These are phyloP conservation scores for Sporobolomyces roseus DNA, from an alignment of 768 basidiomycete genomes.

Conservation along the genomic window DNA sequence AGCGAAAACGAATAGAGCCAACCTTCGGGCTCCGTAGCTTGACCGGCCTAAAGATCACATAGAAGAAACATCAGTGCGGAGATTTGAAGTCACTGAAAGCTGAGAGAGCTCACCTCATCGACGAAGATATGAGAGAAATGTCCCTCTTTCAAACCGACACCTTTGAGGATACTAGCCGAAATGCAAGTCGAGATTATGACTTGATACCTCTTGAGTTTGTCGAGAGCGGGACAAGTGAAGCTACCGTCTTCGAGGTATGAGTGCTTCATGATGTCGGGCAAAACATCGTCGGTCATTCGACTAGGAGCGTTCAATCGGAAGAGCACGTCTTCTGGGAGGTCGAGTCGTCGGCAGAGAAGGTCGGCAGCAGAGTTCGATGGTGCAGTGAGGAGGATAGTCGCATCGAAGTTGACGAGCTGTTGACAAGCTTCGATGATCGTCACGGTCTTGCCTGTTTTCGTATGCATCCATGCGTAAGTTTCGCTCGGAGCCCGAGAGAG, in stretches of 20 bases:
- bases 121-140: constrained; percentile 29
- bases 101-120: constrained; percentile 18
- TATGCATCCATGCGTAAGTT: too few relatives aligned
- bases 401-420: constrained; percentile 44
- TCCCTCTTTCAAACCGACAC: neutral
- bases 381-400: constrained; percentile 45
- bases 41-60: constrained; percentile 8
- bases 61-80: neutral
- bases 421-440: constrained; percentile 44
- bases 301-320: constrained; percentile 47
- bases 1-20: neutral
- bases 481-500: too few relatives aligned
- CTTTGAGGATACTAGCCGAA: constrained; percentile 27
- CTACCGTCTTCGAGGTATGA: constrained; percentile 32
- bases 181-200: constrained; percentile 46
- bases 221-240: constrained; percentile 38
- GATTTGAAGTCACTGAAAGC: neutral
- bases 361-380: constrained; percentile 49
- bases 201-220: constrained; percentile 41
- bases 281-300: constrained; percentile 46
- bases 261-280: neutral
- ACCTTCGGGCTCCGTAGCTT: constrained; percentile 27
- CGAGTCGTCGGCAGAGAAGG: constrained; percentile 46
- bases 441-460: constrained; percentile 37
- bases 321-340: neutral